Conservation (phyloP, 1,139 yeast species). For the Geotrichum australiense region DNA sequence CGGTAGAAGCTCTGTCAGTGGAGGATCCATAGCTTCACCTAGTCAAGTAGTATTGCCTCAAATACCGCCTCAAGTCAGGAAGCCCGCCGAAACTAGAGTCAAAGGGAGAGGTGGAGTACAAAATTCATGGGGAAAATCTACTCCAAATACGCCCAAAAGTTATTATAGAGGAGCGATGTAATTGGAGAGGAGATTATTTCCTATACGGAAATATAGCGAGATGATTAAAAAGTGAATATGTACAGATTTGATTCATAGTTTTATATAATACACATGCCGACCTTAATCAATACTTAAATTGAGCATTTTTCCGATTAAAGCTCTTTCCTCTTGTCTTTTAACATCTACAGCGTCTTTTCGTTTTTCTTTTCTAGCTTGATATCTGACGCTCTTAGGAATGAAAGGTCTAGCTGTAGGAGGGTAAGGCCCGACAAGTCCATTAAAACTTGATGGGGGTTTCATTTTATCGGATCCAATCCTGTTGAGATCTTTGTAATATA, state of each 20-base stretch:
- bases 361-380: slow-evolving; percentile 40
- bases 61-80: background rate
- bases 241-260: no score
- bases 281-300: slow-evolving; percentile 23
- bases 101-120: slow-evolving; percentile 35
- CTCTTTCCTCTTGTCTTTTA: slow-evolving; percentile 21
- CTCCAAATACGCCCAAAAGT: background rate
- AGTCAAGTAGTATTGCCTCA: no score
- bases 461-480: slow-evolving; percentile 60
- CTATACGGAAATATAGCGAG: no score
- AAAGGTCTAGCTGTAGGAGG: slow-evolving; percentile 62
- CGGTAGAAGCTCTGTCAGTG: no score
- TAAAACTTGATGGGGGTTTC: slow-evolving; percentile 67
- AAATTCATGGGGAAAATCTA: slow-evolving; percentile 21
- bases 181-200: no score
- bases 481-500: slow-evolving; percentile 28
- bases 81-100: slow-evolving; percentile 18
- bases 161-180: slow-evolving; percentile 9
- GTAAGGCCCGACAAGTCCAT: slow-evolving; percentile 69
- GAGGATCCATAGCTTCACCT: no score
- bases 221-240: no score
- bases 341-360: slow-evolving; percentile 26
- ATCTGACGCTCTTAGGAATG: slow-evolving; percentile 48
- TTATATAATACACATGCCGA: slow-evolving; percentile 17
- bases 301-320: slow-evolving; percentile 24